A percentile compares a stretch with the other conserved stretches of the same genome.
phyloP scores from a whole-genome alignment of 2,329 filamentous ascomycete species.

The Ascocoryne sarcoides region DNA sequence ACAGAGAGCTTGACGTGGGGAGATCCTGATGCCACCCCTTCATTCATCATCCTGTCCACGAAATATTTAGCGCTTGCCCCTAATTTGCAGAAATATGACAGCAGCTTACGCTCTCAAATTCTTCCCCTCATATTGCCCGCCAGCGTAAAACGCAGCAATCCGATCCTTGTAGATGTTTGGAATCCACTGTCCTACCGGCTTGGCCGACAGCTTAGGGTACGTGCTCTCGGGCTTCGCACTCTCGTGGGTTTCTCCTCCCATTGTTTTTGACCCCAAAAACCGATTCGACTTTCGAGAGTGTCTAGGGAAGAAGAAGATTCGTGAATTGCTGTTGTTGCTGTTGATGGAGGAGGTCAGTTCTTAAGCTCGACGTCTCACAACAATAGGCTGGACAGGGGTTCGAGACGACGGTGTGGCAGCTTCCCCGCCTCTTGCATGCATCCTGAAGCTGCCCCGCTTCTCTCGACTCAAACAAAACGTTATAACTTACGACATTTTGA shows the following conservation, averaged over 20 bases:
- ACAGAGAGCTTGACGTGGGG: slow-evolving; percentile 77
- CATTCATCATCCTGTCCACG: slow-evolving; percentile 55
- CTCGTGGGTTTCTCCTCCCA: slow-evolving; percentile 28
- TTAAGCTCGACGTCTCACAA: too few species aligned
- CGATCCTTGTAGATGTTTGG: slow-evolving; percentile 77
- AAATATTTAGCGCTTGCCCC: slow-evolving; percentile 5
- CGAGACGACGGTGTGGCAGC: too few species aligned
- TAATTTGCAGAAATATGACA: not conserved
- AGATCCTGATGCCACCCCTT: slow-evolving; percentile 56
- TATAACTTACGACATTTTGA: slow-evolving; percentile 5
- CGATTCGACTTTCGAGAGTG: slow-evolving; percentile 1
- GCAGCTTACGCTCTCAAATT: slow-evolving; percentile 60
- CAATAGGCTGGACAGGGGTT: too few species aligned
- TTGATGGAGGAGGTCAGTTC: slow-evolving; percentile 1
- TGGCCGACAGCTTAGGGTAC: slow-evolving; percentile 26
- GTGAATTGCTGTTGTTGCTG: not conserved
- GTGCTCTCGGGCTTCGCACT: slow-evolving; percentile 20
- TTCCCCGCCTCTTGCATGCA: too few species aligned
- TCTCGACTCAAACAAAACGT: too few species aligned
- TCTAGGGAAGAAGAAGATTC: slow-evolving; percentile 6
- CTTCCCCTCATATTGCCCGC: slow-evolving; percentile 68
- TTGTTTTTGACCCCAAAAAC: slow-evolving; percentile 12
- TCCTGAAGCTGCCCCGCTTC: too few species aligned
- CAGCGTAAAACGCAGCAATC: slow-evolving; percentile 69
- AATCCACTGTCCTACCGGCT: slow-evolving; percentile 68